phyloP scores from a whole-genome alignment of 306 rosid species.

The Chamaecrista fasciculata region DNA sequence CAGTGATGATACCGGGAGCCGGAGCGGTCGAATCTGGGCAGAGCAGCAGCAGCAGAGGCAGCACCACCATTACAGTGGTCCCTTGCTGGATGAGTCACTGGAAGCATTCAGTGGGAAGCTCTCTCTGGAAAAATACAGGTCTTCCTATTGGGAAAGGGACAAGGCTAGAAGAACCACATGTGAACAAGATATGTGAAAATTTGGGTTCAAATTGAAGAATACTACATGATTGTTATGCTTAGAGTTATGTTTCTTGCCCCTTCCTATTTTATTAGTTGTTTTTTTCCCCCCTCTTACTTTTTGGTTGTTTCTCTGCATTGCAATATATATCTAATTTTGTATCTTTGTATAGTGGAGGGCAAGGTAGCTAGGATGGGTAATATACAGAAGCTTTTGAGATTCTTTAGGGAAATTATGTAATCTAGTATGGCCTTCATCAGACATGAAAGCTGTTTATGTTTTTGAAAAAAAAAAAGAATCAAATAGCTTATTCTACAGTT shows the following conservation, averaged over 20 bases:
- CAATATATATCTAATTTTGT: slow-evolving; percentile 43
- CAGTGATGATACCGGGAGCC: slow-evolving; percentile 55
- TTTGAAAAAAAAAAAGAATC: neutral
- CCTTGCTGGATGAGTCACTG: slow-evolving; percentile 35
- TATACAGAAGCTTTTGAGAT: slow-evolving; percentile 43
- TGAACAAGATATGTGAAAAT: slow-evolving; percentile 46
- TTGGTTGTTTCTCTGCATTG: slow-evolving; percentile 30
- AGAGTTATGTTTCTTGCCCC: slow-evolving; percentile 25
- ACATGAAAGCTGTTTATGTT: slow-evolving; percentile 7
- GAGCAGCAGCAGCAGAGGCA: slow-evolving; percentile 47
- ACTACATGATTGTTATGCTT: slow-evolving; percentile 25
- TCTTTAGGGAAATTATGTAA: slow-evolving; percentile 40
- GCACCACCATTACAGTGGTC: slow-evolving; percentile 46
- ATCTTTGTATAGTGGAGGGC: slow-evolving; percentile 64
- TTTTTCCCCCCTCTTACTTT: neutral
- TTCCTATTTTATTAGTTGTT: slow-evolving; percentile 8
- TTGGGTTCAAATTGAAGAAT: slow-evolving; percentile 17
- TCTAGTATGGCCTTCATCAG: slow-evolving; percentile 26
- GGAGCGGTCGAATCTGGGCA: slow-evolving; percentile 53
- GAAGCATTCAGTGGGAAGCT: slow-evolving; percentile 56
- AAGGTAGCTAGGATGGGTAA: slow-evolving; percentile 31
- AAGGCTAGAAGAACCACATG: slow-evolving; percentile 41
- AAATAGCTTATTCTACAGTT: slow-evolving; percentile 5
- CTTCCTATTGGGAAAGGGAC: slow-evolving; percentile 54
- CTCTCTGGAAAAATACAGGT: slow-evolving; percentile 42